phyloP scores from a whole-genome alignment of 495 filamentous ascomycete species.

The Lentithecium fluviatile region DNA sequence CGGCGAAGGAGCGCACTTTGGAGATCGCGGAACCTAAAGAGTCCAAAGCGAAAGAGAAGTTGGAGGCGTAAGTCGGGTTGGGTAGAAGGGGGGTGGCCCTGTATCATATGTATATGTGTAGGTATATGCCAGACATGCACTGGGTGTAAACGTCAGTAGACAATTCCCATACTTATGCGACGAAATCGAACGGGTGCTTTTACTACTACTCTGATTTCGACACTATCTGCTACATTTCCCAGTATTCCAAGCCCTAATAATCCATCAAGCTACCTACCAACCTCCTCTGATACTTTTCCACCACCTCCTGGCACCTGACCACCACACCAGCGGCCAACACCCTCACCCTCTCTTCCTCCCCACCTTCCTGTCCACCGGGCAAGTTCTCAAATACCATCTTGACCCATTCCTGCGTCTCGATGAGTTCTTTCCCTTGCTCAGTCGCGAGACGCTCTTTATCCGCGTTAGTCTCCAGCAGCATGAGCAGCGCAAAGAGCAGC shows the following conservation, averaged over 20 bases:
- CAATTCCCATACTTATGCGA: not conserved
- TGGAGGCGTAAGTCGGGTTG: too few relatives aligned
- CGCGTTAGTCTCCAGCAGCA: constrained; percentile 78
- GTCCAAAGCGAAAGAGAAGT: too few relatives aligned
- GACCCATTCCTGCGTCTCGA: constrained; percentile 69
- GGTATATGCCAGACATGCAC: not conserved
- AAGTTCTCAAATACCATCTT: constrained; percentile 64
- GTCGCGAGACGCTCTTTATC: constrained; percentile 55
- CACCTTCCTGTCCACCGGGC: constrained; percentile 44
- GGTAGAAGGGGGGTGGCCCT: not conserved
- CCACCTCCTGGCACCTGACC: constrained; percentile 71
- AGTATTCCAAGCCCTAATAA: constrained; percentile 30
- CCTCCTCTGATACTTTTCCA: constrained; percentile 74
- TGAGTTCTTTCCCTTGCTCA: constrained; percentile 53
- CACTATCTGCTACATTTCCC: too few relatives aligned
- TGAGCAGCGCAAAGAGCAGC: constrained; percentile 73
- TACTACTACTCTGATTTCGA: too few relatives aligned
- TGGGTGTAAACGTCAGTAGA: not conserved
- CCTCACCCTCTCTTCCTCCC: constrained; percentile 59
- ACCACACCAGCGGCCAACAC: constrained; percentile 80
- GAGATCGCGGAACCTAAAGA: too few relatives aligned
- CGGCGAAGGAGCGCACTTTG: too few relatives aligned
- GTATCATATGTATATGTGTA: constrained; percentile 20
- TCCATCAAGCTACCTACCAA: constrained; percentile 61
- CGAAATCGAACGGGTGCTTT: too few relatives aligned